A percentile compares a stretch with the other conserved stretches of the same genome.
Conservation (phyloP, 768 basidiomycete species). For the Multifurca ochricompacta region DNA sequence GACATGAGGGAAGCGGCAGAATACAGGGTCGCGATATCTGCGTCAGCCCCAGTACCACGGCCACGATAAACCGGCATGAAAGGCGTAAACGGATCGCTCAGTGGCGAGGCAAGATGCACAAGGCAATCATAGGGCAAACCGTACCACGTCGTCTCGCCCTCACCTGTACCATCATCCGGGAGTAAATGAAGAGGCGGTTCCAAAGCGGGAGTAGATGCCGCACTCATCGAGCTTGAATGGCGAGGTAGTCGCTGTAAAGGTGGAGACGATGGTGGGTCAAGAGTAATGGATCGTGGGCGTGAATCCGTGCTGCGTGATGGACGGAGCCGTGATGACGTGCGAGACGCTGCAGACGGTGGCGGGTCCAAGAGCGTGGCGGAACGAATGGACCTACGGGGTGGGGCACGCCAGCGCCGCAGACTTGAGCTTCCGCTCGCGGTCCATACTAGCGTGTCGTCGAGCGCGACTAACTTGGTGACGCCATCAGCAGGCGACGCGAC, state of each 20-base stretch:
- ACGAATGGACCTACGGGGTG: slow-evolving; percentile 38
- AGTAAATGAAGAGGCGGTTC: slow-evolving; percentile 7
- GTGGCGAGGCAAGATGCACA: slow-evolving; percentile 59
- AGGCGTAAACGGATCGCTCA: slow-evolving; percentile 39
- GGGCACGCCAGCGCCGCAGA: slow-evolving; percentile 76
- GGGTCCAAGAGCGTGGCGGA: slow-evolving; percentile 20
- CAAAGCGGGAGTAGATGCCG: background rate
- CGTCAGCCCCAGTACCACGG: slow-evolving; percentile 41
- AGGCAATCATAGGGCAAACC: slow-evolving; percentile 67
- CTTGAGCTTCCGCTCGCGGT: slow-evolving; percentile 79
- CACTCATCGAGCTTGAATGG: slow-evolving; percentile 22
- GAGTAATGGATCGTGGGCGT: slow-evolving; percentile 15
- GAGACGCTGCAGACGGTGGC: background rate
- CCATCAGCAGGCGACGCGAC: slow-evolving; percentile 43
- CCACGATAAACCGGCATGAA: slow-evolving; percentile 35
- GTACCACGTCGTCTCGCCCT: slow-evolving; percentile 36
- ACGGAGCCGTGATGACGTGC: background rate
- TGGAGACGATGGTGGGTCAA: slow-evolving; percentile 16
- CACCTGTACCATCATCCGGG: slow-evolving; percentile 15
- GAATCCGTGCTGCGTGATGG: slow-evolving; percentile 17
- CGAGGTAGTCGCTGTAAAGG: slow-evolving; percentile 22
- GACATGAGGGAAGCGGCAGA: slow-evolving; percentile 79
- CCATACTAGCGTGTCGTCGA: slow-evolving; percentile 85
- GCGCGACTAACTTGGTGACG: slow-evolving; percentile 73
- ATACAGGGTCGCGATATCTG: slow-evolving; percentile 79